Evolutionary conservation across 768 basidiomycete genomes (phyloP), one percentile per base, ranked within the genome.

Genomic region (Rhizopogon roseolus): DNA sequence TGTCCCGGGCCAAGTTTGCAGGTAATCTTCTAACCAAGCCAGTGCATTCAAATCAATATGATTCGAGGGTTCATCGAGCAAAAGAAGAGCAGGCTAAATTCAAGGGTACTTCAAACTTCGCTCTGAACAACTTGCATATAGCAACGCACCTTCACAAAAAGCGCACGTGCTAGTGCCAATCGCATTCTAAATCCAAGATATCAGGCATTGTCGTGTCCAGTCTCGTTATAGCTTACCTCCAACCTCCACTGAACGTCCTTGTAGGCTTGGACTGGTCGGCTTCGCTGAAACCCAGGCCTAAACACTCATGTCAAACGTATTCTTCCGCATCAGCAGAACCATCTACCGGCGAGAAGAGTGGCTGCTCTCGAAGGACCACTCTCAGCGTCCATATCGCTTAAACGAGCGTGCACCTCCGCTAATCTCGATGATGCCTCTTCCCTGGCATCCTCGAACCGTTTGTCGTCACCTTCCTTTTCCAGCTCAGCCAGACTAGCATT

Each of bases 381-480:
- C 66, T 91, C 96, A 3, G 96, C 96, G 60, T 99, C 97, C 86
- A 99, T 98, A 46, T 99, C 97, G n/a, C 93, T 85, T 43, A 98
- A 71, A 44, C 88, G 81, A 43, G 87, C 75, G 65, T 98, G 97
- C 5, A 97, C 89, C 57, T 99, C 96, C 2, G 89, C 85, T 32
- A 98, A 68, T 51, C 94, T 78, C 7, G 81, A 76, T 2, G 87
- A 84, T 2, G 90, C 78, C 58, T 95, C 95, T 63, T 97, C 94
- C 61, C 88, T 81, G 13, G 89, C 85, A 62, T 91, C 91, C 61
- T 88, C 90, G 38, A 90, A 84, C 14, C 86, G 80, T 59, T 87
- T 88, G 48, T 90, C 90, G 56, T 90, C 89, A 5, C 82, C 79
- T 61, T 88, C 83, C 22, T 69, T 68, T 54, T 97, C 93, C 11